Evolutionary conservation across 2,329 filamentous ascomycete species (phyloP).

Genomic region (Clarireedia homoeocarpa): DNA sequence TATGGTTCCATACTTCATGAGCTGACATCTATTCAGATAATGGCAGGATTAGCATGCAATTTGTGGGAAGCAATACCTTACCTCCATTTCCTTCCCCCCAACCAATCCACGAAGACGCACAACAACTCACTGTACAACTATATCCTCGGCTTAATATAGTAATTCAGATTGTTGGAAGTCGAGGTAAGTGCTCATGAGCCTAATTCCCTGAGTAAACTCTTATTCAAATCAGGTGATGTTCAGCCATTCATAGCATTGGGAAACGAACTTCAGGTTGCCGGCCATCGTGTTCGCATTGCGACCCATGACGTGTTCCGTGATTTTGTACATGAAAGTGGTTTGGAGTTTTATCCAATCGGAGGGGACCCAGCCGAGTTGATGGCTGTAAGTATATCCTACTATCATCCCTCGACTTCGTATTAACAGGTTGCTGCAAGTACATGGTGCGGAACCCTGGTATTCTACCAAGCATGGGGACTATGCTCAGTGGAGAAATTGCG

Average conservation of each 20-base stretch:
- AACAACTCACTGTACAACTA: neutral
- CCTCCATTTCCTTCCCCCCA: constrained; percentile 9
- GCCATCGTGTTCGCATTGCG: constrained; percentile 68
- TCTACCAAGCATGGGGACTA: constrained; percentile 68
- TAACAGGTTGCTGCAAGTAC: neutral
- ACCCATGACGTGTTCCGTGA: constrained; percentile 70
- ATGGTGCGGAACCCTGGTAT: constrained; percentile 74
- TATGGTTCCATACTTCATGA: neutral
- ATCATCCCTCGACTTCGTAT: too few relatives aligned
- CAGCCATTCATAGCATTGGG: constrained; percentile 73
- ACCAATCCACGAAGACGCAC: neutral
- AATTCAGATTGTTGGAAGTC: constrained; percentile 74
- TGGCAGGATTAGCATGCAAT: constrained; percentile 20
- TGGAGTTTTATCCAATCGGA: constrained; percentile 74
- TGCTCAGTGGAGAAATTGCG: constrained; percentile 66
- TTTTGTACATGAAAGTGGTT: constrained; percentile 60
- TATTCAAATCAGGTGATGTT: constrained; percentile 42
- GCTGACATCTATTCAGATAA: constrained; percentile 6
- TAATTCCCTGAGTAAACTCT: neutral
- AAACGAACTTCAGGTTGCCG: constrained; percentile 56
- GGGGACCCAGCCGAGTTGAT: constrained; percentile 51
- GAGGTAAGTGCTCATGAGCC: constrained; percentile 37
- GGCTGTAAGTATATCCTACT: neutral
- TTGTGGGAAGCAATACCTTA: constrained; percentile 4
- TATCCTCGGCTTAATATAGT: constrained; percentile 56